These are phyloP conservation scores for Botrytis aclada DNA, from an alignment of 2,329 filamentous ascomycete species.

Conservation along the genomic window DNA sequence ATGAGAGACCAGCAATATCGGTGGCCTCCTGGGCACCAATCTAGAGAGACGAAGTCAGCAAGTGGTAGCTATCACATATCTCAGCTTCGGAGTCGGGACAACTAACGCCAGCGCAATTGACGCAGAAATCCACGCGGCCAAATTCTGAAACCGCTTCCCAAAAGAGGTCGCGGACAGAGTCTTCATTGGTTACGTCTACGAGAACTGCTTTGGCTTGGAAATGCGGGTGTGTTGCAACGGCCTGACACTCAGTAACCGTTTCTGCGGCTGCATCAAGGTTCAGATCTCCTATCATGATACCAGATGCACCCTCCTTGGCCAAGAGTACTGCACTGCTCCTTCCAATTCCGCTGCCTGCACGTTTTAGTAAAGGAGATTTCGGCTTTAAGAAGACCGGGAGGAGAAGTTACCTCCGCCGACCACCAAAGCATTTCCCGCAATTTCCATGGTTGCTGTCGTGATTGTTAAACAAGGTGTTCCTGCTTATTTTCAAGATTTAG, in stretches of 20 bases:
- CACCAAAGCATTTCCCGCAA: conserved; percentile 11
- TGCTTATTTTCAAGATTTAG: too few relatives aligned
- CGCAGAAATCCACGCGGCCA: conserved; percentile 22
- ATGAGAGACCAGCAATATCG: conserved; percentile 6
- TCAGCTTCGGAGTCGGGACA: neutral
- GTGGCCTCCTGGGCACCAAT: conserved; percentile 11
- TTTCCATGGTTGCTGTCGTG: conserved; percentile 6
- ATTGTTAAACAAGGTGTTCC: too few relatives aligned
- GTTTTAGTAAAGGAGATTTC: neutral
- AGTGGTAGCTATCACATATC: neutral
- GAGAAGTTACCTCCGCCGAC: neutral
- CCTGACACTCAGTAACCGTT: conserved; percentile 8
- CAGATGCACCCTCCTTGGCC: conserved; percentile 10
- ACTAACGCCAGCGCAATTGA: conserved; percentile 22
- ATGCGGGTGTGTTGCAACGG: conserved; percentile 2
- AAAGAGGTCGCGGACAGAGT: conserved; percentile 3
- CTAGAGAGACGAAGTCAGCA: neutral
- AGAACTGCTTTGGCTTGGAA: neutral
- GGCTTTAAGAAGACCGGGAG: neutral
- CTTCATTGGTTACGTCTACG: conserved; percentile 16
- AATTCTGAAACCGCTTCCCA: neutral
- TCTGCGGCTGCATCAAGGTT: conserved; percentile 3
- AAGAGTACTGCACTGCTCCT: conserved; percentile 15
- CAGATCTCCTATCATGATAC: conserved; percentile 19
- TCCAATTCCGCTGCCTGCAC: conserved; percentile 21